Evolutionary conservation across 1,284 basidiomycete species (phyloP).

Genomic region (Chalciporus sp.): DNA sequence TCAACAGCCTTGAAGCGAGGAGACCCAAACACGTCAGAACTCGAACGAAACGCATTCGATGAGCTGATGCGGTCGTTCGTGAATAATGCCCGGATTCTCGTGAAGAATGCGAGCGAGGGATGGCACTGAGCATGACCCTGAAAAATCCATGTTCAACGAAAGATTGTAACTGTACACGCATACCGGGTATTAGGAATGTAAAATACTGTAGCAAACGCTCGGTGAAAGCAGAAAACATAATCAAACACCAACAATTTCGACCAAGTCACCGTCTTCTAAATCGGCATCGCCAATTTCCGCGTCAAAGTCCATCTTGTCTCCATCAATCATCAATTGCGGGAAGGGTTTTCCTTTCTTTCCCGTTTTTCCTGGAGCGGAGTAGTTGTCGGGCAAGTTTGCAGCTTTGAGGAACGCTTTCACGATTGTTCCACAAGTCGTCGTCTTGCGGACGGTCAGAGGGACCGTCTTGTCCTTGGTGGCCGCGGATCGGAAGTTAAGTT

Average conservation of each 20-base stretch:
- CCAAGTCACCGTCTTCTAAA: conserved; percentile 74
- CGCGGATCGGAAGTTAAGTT: conserved; percentile 61
- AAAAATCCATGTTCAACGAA: neutral
- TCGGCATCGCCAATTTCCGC: conserved; percentile 63
- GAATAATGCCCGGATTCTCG: conserved; percentile 76
- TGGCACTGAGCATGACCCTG: conserved; percentile 34
- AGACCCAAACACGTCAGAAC: conserved; percentile 56
- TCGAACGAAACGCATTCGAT: conserved; percentile 73
- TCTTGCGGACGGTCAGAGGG: conserved; percentile 65
- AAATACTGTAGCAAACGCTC: conserved; percentile 2
- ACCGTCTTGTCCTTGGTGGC: conserved; percentile 51
- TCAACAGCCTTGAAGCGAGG: conserved; percentile 59
- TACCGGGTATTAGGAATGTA: conserved; percentile 9
- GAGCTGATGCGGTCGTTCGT: conserved; percentile 83
- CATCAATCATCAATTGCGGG: conserved; percentile 64
- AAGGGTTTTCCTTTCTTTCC: conserved; percentile 33
- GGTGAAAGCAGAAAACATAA: conserved; percentile 4
- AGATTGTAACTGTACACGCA: conserved; percentile 7
- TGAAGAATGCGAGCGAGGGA: conserved; percentile 58
- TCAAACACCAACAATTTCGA: conserved; percentile 70
- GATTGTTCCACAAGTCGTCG: conserved; percentile 73
- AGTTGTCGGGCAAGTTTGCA: conserved; percentile 57
- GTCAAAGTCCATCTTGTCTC: conserved; percentile 61
- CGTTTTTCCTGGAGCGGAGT: conserved; percentile 39
- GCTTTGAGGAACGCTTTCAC: conserved; percentile 71